Evolutionary conservation across 345 rosid genomes (phyloP).

Genomic region (Pseudoturritis turrita): DNA sequence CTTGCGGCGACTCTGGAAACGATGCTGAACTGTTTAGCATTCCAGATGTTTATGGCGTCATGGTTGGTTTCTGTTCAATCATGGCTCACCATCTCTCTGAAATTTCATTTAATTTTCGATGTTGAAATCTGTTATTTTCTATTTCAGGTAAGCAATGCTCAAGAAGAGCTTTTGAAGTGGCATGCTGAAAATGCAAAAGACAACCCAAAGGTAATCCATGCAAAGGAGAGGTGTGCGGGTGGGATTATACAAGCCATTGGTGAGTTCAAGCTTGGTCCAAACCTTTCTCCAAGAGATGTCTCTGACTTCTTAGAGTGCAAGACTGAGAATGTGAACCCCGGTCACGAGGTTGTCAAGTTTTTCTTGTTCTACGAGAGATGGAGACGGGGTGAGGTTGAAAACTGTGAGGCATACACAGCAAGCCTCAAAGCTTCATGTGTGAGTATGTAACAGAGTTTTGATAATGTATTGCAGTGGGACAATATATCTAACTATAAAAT

Average conservation of each 20-base stretch:
- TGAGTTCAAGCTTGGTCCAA: slow-evolving; percentile 84
- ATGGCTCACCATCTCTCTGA: background rate
- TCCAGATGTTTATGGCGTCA: slow-evolving; percentile 87
- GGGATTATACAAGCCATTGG: slow-evolving; percentile 94
- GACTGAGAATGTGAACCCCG: slow-evolving; percentile 39
- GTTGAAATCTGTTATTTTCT: background rate
- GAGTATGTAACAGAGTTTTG: slow-evolving; percentile 28
- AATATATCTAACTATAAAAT: background rate
- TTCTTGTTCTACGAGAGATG: slow-evolving; percentile 80
- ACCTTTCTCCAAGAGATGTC: slow-evolving; percentile 79
- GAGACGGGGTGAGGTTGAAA: slow-evolving; percentile 89
- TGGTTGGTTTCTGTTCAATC: slow-evolving; percentile 48
- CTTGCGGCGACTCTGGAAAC: slow-evolving; percentile 97
- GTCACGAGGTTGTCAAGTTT: slow-evolving; percentile 62
- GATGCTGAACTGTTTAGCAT: slow-evolving; percentile 96
- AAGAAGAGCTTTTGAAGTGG: slow-evolving; percentile 96
- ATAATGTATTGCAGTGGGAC: background rate
- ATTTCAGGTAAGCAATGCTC: slow-evolving; percentile 89
- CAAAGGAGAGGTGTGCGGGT: slow-evolving; percentile 82
- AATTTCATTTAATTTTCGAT: background rate
- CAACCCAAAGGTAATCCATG: slow-evolving; percentile 79
- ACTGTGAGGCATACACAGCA: slow-evolving; percentile 55
- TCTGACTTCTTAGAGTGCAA: slow-evolving; percentile 39
- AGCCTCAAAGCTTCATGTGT: slow-evolving; percentile 68
- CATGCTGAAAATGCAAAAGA: slow-evolving; percentile 76